Evolutionary conservation across 2,329 filamentous ascomycete genomes (phyloP), one percentile per base, ranked within the genome.

Genomic region (Ophiostoma novo-ulmi): DNA sequence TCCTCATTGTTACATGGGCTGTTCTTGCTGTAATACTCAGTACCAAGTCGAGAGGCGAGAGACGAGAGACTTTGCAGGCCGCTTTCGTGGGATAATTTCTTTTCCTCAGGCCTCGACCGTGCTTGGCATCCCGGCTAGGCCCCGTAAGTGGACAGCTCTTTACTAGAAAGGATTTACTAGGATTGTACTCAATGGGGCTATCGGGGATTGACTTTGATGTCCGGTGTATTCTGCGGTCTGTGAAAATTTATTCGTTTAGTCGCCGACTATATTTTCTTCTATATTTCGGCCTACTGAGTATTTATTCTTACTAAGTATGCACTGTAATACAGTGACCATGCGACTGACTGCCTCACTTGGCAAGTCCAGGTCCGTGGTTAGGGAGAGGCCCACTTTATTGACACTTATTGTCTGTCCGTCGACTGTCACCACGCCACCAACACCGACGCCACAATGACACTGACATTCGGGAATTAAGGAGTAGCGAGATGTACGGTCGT

Each of bases 221-320:
- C 44, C 52, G 52, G 52, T 26, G n/a, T 58, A 26, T 58, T 58
- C n/a, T 58, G 52, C 52, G 52, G 52, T 26, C 52, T 55, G 26
- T 26, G n/a, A 58, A 58, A 58, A 58, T 13, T 26, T 58, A 48
- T 1, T 39, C 38, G 44, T 26, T 31, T 11, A 31, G n/a, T 58
- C 31, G 52, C 52, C 52, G 52, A 58, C n/a, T 58, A 31, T 26
- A 4, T 58, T 58, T 22, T 55, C 20, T 1, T 6, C 20, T 55
- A 22, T 22, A 44, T 44, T 48, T 17, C 6, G 44, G 7, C 17
- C 17, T 48, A 44, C 3, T 48, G 14, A 48, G n/a, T 17, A 38
- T 48, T 48, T 48, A n/a, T 20, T 48, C 17, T 31, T 31, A 39
- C 38, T 39, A 39, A 39, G 38, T 11, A 48, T 55, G 52, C 52